Conservation (phyloP, 2,329 filamentous ascomycete species). For the Fusarium temperatum region DNA sequence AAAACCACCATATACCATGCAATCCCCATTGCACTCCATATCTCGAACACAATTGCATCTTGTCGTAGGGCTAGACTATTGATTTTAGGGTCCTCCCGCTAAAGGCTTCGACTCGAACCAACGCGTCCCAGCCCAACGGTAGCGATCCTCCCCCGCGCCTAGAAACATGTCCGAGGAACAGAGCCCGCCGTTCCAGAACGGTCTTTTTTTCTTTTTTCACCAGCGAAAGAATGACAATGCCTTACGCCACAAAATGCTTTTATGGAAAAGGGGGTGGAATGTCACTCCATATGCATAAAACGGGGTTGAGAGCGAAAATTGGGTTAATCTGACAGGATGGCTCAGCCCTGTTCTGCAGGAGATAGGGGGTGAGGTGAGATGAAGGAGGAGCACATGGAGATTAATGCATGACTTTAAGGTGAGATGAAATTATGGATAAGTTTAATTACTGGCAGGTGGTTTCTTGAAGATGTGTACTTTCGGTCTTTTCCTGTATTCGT, state of each 20-base stretch:
- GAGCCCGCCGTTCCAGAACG: conserved; percentile 5
- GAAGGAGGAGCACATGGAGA: background rate
- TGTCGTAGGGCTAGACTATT: background rate
- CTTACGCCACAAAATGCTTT: conserved; percentile 6
- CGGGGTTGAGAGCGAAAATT: conserved; percentile 10
- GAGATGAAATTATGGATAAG: background rate
- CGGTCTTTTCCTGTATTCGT: background rate
- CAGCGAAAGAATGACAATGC: background rate
- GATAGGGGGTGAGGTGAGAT: conserved; percentile 1
- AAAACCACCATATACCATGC: background rate
- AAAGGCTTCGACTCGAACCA: background rate
- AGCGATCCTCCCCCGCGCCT: background rate
- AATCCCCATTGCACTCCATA: background rate
- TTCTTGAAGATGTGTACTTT: background rate
- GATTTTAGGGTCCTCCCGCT: background rate
- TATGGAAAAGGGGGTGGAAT: conserved; percentile 1
- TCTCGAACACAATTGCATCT: background rate
- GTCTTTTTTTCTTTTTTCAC: background rate
- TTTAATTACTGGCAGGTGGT: background rate
- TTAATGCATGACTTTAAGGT: background rate
- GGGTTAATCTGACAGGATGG: background rate
- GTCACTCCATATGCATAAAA: conserved; percentile 20
- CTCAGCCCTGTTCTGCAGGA: background rate
- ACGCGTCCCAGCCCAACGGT: background rate
- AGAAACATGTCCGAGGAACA: background rate